These are phyloP conservation scores for Skeletonema tropicum DNA, from an alignment of 108 stramenopile genomes.

Conservation along the genomic window DNA sequence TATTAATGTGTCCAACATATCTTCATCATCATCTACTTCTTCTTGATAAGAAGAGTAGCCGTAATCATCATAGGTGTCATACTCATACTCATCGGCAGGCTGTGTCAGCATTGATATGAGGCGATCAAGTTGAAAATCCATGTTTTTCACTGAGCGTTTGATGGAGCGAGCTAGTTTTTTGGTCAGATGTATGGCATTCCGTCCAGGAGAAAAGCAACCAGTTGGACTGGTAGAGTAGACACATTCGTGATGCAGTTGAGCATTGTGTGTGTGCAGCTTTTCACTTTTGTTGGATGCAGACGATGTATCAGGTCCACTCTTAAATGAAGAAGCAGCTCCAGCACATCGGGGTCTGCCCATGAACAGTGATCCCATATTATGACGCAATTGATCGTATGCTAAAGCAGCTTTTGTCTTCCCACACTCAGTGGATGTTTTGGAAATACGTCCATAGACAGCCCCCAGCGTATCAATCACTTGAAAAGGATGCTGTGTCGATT, in stretches of 20 bases:
- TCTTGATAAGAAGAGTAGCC: slow-evolving; percentile 9
- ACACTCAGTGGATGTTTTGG: slow-evolving; percentile 31
- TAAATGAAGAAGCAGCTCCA: neutral
- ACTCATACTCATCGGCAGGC: slow-evolving; percentile 24
- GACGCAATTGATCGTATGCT: slow-evolving; percentile 36
- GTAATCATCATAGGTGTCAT: slow-evolving; percentile 18
- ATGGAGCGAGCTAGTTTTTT: slow-evolving; percentile 34
- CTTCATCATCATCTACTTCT: slow-evolving; percentile 35
- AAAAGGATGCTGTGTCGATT: slow-evolving; percentile 6
- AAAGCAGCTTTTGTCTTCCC: slow-evolving; percentile 41
- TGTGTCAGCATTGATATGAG: slow-evolving; percentile 32
- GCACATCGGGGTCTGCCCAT: slow-evolving; percentile 31
- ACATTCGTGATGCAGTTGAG: slow-evolving; percentile 45
- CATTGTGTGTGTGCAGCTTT: neutral
- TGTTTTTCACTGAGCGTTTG: slow-evolving; percentile 30
- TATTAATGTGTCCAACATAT: slow-evolving; percentile 47
- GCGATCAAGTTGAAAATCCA: slow-evolving; percentile 53
- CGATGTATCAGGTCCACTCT: neutral
- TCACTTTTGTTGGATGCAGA: neutral
- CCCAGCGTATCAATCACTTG: slow-evolving; percentile 33
- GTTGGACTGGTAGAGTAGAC: slow-evolving; percentile 62
- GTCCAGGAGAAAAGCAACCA: slow-evolving; percentile 61
- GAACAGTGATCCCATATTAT: slow-evolving; percentile 26
- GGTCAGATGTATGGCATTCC: slow-evolving; percentile 51
- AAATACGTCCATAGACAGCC: slow-evolving; percentile 37